Conservation (phyloP, 2,329 filamentous ascomycete genomes). For the Coccinonectria pachysandricola region DNA sequence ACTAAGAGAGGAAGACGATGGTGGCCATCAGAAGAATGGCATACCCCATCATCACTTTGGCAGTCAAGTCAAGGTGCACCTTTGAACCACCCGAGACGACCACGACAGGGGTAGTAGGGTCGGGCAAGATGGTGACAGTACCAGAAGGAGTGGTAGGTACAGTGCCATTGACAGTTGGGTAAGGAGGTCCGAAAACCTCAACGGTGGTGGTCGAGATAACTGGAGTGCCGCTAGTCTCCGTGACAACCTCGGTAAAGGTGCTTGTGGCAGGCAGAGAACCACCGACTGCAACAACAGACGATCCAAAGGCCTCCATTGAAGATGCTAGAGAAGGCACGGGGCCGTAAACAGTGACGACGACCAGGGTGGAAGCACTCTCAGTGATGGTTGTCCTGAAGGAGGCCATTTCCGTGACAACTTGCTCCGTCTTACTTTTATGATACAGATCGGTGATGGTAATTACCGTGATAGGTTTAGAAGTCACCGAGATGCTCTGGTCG, state of each 20-base stretch:
- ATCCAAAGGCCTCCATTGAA: no score
- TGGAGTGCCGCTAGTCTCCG: slow-evolving; percentile 19
- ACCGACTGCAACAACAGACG: no score
- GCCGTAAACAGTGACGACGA: slow-evolving; percentile 19
- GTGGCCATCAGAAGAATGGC: slow-evolving; percentile 26
- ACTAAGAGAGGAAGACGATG: slow-evolving; percentile 25
- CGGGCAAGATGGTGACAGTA: slow-evolving; percentile 14
- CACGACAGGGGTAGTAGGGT: slow-evolving; percentile 16
- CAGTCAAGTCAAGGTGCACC: no score
- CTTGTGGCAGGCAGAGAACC: no score
- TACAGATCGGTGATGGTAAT: slow-evolving; percentile 23
- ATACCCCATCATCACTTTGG: no score
- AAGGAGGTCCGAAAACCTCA: slow-evolving; percentile 17
- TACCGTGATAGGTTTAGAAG: no score
- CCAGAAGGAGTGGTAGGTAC: slow-evolving; percentile 13
- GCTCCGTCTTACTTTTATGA: slow-evolving; percentile 8
- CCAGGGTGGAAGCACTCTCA: slow-evolving; percentile 10
- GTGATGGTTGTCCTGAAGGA: slow-evolving; percentile 18
- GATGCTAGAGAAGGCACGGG: no score
- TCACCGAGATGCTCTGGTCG: slow-evolving; percentile 15
- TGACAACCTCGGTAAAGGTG: slow-evolving; percentile 23
- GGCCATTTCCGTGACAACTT: slow-evolving; percentile 17
- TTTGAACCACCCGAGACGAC: slow-evolving; percentile 23
- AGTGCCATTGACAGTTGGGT: slow-evolving; percentile 22
- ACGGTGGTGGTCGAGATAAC: slow-evolving; percentile 24